Percentiles rank a stretch among this genome's conserved stretches.
Conservation (phyloP, 1,139 yeast species). For the Magnusiomyces fungicola region DNA sequence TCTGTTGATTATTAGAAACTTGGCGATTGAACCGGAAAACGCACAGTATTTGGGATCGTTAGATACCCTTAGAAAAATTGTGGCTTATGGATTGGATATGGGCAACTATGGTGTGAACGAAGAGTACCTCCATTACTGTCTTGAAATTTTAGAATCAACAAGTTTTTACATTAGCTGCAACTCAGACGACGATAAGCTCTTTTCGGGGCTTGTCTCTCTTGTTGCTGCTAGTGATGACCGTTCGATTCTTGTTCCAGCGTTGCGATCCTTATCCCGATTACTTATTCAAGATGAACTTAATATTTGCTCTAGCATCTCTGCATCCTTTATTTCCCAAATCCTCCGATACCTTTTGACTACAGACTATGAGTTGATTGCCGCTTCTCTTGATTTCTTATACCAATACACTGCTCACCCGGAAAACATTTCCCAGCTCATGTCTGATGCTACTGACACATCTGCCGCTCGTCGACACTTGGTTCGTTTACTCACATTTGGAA, state of each 20-base stretch:
- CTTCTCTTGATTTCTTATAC: slow-evolving; percentile 58
- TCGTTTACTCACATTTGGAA: slow-evolving; percentile 50
- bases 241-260: slow-evolving; percentile 32
- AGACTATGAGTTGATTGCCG: slow-evolving; percentile 54
- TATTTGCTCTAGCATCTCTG: slow-evolving; percentile 33
- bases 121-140: slow-evolving; percentile 61
- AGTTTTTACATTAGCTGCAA: slow-evolving; percentile 78
- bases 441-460: slow-evolving; percentile 35
- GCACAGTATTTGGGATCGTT: slow-evolving; percentile 70
- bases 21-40: slow-evolving; percentile 73
- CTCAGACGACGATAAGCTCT: slow-evolving; percentile 40
- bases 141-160: slow-evolving; percentile 79
- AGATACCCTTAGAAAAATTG: slow-evolving; percentile 28
- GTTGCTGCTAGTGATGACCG: slow-evolving; percentile 30
- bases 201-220: slow-evolving; percentile 22
- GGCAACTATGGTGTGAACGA: slow-evolving; percentile 35
- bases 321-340: slow-evolving; percentile 28
- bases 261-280: slow-evolving; percentile 35
- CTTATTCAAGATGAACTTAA: slow-evolving; percentile 35
- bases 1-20: slow-evolving; percentile 65
- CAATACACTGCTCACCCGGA: slow-evolving; percentile 53
- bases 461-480: slow-evolving; percentile 36
- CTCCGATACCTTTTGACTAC: slow-evolving; percentile 41
- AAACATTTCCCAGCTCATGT: slow-evolving; percentile 26
- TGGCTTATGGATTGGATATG: slow-evolving; percentile 43